Evolutionary conservation across 176 grass and related monocot genomes (phyloP).

Genomic region (Areca catechu): DNA sequence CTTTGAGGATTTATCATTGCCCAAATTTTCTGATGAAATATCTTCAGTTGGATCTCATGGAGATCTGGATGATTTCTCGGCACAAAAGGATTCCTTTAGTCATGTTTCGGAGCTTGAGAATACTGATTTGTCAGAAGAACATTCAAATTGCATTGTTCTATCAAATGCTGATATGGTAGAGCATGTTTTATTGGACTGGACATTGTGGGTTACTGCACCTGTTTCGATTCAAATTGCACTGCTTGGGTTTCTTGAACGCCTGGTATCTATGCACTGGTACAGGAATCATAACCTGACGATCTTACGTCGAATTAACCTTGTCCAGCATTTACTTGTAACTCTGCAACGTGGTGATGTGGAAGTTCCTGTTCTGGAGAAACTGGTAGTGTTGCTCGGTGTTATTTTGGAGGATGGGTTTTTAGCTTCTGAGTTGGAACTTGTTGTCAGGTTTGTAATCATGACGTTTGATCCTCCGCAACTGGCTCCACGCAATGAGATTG

Average conservation of each 20-base stretch:
- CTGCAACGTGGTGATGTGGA: conserved; percentile 97
- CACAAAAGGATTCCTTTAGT: conserved; percentile 89
- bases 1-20: conserved; percentile 81
- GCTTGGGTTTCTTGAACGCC: conserved; percentile 91
- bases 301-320: conserved; percentile 89
- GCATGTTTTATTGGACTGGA: conserved; percentile 98
- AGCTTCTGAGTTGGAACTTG: conserved; percentile 86
- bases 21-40: conserved; percentile 68
- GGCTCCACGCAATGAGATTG: conserved; percentile 48
- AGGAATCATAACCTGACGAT: conserved; percentile 97
- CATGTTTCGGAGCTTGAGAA: conserved; percentile 95
- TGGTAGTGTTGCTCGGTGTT: conserved; percentile 95
- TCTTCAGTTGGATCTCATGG: conserved; percentile 92
- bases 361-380: conserved; percentile 85
- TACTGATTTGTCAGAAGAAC: conserved; percentile 58
- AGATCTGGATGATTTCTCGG: conserved; percentile 67
- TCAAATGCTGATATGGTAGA: conserved; percentile 99
- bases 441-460: conserved; percentile 98
- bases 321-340: conserved; percentile 95
- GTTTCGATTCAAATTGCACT: conserved; percentile 95
- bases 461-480: conserved; percentile 94
- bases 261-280: conserved; percentile 99
- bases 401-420: conserved; percentile 99
- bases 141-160: conserved; percentile 88
- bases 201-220: conserved; percentile 86